A percentile compares a stretch with the other conserved stretches of the same genome.
Evolutionary conservation across 164 flowering plant species (phyloP).

Genomic region (Amborella trichopoda): DNA sequence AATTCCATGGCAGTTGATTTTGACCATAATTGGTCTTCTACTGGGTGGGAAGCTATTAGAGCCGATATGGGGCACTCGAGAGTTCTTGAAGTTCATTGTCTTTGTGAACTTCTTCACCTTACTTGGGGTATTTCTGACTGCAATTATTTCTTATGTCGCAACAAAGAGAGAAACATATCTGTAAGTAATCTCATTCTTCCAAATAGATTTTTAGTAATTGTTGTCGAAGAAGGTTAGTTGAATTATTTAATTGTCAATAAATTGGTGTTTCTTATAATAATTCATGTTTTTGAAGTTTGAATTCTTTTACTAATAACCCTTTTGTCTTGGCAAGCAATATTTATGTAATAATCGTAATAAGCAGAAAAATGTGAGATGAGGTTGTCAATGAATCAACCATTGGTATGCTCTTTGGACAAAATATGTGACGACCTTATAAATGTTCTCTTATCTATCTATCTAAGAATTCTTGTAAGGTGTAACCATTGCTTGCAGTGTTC

Average conservation of each 20-base stretch:
- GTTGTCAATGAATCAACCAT: no score
- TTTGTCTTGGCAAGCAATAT: not conserved
- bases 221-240: not conserved
- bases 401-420: no score
- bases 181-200: not conserved
- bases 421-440: no score
- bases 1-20: not conserved
- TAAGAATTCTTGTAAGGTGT: no score
- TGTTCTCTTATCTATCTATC: no score
- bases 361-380: no score
- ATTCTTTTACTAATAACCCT: not conserved
- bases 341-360: not conserved
- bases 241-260: not conserved
- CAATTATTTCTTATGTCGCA: not conserved
- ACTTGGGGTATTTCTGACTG: slow-evolving; percentile 2
- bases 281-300: not conserved
- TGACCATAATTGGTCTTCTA: slow-evolving; percentile 1
- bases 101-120: slow-evolving; percentile 5
- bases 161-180: slow-evolving; percentile 1
- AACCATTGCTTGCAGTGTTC: no score
- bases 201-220: not conserved
- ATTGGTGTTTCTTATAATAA: not conserved
- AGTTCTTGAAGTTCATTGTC: not conserved
- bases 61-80: slow-evolving; percentile 3
- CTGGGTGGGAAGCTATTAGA: not conserved